These are phyloP conservation scores for Apiospora sp. DNA, from an alignment of 2,329 filamentous ascomycete species.

Conservation along the genomic window DNA sequence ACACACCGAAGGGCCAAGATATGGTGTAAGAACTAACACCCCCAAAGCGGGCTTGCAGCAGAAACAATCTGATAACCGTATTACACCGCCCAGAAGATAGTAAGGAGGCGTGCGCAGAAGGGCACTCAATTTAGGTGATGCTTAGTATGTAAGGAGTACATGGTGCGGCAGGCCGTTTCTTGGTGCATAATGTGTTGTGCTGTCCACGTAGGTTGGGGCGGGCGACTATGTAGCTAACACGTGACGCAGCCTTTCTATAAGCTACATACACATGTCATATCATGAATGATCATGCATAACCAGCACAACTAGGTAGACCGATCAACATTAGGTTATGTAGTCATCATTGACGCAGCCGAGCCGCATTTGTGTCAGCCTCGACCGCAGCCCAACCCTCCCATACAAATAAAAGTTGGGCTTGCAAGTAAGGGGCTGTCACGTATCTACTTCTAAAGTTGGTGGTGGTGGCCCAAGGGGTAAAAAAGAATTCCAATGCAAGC, in stretches of 20 bases:
- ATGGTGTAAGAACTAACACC: background rate
- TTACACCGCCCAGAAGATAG: background rate
- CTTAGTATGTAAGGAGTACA: background rate
- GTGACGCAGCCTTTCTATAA: background rate
- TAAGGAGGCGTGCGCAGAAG: background rate
- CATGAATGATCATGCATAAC: background rate
- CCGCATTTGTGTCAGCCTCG: conserved; percentile 15
- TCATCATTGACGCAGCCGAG: background rate
- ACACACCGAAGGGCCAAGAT: background rate
- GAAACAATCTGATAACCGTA: background rate
- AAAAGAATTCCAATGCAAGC: background rate
- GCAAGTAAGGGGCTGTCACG: background rate
- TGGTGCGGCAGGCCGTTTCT: background rate
- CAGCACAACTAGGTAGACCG: background rate
- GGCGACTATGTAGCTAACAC: background rate
- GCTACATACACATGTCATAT: background rate
- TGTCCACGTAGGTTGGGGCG: background rate
- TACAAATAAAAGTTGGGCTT: background rate
- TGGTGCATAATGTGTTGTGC: background rate
- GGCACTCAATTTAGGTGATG: background rate
- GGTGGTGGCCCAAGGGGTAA: background rate
- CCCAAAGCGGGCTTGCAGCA: background rate
- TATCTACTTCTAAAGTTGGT: background rate
- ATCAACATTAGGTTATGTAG: background rate
- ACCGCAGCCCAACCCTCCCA: background rate